Percentiles rank a stretch among this genome's conserved stretches.
Conservation (phyloP, 2,329 filamentous ascomycete genomes). For the Didymella arachidicola region DNA sequence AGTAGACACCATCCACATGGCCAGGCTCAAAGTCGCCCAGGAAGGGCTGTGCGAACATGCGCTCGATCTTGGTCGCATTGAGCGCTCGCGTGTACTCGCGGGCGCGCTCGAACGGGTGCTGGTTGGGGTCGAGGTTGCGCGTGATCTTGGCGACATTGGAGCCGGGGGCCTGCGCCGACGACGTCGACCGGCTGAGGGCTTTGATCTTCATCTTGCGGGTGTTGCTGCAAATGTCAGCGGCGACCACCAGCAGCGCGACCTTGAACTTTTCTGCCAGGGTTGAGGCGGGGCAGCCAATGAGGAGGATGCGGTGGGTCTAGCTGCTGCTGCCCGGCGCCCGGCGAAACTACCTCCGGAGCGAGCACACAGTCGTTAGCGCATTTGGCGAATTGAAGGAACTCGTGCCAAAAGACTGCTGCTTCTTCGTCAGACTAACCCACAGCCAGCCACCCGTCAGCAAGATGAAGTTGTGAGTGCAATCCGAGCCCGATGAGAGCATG, state of each 20-base stretch:
- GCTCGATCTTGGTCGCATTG: slow-evolving; percentile 89
- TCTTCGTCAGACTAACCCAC: neutral
- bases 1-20: slow-evolving; percentile 82
- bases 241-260: slow-evolving; percentile 7
- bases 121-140: slow-evolving; percentile 79
- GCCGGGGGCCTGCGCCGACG: slow-evolving; percentile 71
- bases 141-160: slow-evolving; percentile 70
- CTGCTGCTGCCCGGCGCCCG: slow-evolving; percentile 8
- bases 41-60: slow-evolving; percentile 88
- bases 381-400: neutral
- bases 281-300: slow-evolving; percentile 29
- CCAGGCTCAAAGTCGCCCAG: slow-evolving; percentile 85
- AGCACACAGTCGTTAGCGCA: neutral
- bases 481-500: slow-evolving; percentile 21
- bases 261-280: slow-evolving; percentile 23
- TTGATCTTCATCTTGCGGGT: slow-evolving; percentile 54
- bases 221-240: slow-evolving; percentile 20
- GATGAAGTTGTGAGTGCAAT: slow-evolving; percentile 62
- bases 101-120: slow-evolving; percentile 90
- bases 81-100: slow-evolving; percentile 81
- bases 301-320: slow-evolving; percentile 7
- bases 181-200: slow-evolving; percentile 70
- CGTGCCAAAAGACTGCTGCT: neutral
- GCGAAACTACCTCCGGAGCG: slow-evolving; percentile 15
- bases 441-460: slow-evolving; percentile 55